phyloP scores from a whole-genome alignment of 345 rosid genomes.

The Melaleuca alternifolia region DNA sequence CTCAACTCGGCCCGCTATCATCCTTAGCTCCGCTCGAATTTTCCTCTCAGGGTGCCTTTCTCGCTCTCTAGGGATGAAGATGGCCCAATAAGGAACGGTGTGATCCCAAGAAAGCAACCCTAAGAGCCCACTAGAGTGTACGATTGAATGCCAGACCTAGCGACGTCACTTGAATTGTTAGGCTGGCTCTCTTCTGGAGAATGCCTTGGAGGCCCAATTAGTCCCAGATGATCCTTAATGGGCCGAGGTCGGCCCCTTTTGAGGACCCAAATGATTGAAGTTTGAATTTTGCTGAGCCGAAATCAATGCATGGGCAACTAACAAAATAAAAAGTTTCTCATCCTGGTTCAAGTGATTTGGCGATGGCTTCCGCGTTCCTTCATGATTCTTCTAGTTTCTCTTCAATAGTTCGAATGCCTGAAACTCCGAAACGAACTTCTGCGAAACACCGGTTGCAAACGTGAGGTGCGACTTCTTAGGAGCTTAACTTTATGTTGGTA shows the following conservation, averaged over 20 bases:
- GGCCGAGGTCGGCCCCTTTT: neutral
- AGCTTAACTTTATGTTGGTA: neutral
- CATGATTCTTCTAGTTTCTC: neutral
- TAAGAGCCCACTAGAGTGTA: neutral
- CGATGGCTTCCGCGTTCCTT: neutral
- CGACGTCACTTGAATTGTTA: neutral
- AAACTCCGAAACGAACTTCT: neutral
- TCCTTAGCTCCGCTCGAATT: neutral
- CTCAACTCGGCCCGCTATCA: neutral
- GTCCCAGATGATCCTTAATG: neutral
- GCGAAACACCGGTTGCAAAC: fast-evolving
- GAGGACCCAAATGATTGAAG: neutral
- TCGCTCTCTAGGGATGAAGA: neutral
- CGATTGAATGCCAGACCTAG: neutral
- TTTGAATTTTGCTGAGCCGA: neutral
- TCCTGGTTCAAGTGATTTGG: neutral
- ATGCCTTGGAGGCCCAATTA: neutral
- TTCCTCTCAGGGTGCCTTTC: neutral
- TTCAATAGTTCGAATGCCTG: neutral
- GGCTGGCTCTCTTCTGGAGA: neutral
- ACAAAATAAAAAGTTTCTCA: neutral
- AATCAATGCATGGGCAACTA: neutral
- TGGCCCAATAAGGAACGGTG: neutral
- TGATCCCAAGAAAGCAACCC: neutral
- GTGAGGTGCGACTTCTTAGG: neutral